Percentiles rank a stretch among this genome's conserved stretches.
phyloP scores from a whole-genome alignment of 495 filamentous ascomycete genomes.

The Talaromyces proteolyticus region DNA sequence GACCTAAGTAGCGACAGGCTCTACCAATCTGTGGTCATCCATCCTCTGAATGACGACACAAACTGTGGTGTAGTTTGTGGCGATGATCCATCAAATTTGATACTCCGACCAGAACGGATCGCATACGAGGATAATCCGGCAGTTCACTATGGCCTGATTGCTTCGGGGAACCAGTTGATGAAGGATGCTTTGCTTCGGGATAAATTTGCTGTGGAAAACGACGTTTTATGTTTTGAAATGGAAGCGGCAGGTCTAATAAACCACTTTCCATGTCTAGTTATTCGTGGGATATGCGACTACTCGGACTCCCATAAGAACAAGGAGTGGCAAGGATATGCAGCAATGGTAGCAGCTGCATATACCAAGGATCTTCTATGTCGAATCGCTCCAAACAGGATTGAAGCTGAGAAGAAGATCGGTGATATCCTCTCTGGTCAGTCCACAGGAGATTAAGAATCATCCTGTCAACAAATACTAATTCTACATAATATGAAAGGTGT shows the following conservation, averaged over 20 bases:
- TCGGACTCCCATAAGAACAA: constrained; percentile 18
- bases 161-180: constrained; percentile 25
- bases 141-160: constrained; percentile 23
- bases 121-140: constrained; percentile 18
- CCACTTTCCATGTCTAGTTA: constrained; percentile 14
- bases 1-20: constrained; percentile 22
- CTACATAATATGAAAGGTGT: too few species aligned
- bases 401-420: constrained; percentile 25
- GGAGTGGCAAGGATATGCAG: constrained; percentile 19
- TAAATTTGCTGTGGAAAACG: constrained; percentile 9
- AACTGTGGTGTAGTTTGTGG: constrained; percentile 18
- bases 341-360: constrained; percentile 16
- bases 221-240: constrained; percentile 17
- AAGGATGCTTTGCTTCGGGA: constrained; percentile 21
- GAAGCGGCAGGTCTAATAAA: constrained; percentile 27
- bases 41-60: constrained; percentile 13
- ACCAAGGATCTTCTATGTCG: constrained; percentile 13
- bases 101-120: constrained; percentile 6
- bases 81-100: constrained; percentile 4
- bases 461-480: background rate
- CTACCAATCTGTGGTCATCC: constrained; percentile 19
- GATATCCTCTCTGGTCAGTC: constrained; percentile 19
- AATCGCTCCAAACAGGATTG: constrained; percentile 21
- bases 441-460: background rate
- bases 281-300: constrained; percentile 22